A percentile compares a stretch with the other conserved stretches of the same genome.
These are phyloP conservation scores for Blastobotrys illinoisensis DNA, from an alignment of 1,139 yeast genomes.

Conservation along the genomic window DNA sequence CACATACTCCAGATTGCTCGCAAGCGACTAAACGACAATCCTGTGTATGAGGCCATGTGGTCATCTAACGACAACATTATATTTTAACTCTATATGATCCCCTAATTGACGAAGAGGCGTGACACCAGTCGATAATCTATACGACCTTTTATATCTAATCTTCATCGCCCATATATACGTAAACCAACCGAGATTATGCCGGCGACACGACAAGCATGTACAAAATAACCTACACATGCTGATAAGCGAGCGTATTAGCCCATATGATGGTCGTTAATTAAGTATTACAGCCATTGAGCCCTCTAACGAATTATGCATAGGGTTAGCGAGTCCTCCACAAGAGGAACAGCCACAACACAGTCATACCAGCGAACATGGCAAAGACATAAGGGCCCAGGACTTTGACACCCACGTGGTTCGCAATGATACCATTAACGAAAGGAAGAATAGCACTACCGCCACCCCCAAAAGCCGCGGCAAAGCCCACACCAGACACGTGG, in stretches of 20 bases:
- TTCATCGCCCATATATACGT: no score
- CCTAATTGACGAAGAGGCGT: no score
- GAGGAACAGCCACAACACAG: slow-evolving; percentile 23
- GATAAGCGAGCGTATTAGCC: no score
- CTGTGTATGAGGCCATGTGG: neutral
- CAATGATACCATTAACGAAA: slow-evolving; percentile 29
- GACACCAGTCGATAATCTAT: no score
- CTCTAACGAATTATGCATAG: no score
- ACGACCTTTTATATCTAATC: no score
- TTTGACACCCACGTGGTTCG: slow-evolving; percentile 24
- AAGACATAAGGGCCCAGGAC: slow-evolving; percentile 28
- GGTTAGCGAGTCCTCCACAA: slow-evolving; percentile 1
- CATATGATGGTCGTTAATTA: no score
- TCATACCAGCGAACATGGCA: slow-evolving; percentile 24
- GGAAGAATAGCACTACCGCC: slow-evolving; percentile 61
- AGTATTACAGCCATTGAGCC: no score
- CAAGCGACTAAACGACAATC: neutral
- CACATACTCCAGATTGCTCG: neutral
- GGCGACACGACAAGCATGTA: no score
- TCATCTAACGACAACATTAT: neutral
- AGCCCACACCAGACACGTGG: slow-evolving; percentile 68
- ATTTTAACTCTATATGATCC: neutral
- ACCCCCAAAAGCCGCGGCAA: slow-evolving; percentile 74
- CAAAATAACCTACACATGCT: no score
- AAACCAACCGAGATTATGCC: no score